Conservation (phyloP, 257 asterid genomes). For the Euphrasia confusa region DNA sequence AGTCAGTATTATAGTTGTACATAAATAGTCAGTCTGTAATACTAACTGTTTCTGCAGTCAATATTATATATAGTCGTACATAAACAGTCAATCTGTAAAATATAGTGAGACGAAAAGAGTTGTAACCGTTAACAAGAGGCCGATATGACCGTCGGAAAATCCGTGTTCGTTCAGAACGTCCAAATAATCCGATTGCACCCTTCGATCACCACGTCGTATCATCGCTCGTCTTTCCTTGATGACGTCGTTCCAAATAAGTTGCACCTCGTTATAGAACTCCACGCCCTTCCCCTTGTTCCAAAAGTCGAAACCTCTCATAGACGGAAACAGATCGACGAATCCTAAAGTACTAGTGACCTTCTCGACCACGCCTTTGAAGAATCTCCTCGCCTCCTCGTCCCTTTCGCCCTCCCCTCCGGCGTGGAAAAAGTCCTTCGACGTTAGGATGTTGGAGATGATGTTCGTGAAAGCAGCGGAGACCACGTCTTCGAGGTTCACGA, state of each 20-base stretch:
- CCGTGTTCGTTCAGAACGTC: too few species aligned
- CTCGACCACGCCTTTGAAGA: not conserved
- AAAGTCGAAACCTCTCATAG: slow-evolving; percentile 13
- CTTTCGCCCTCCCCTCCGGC: not conserved
- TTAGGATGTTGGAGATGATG: not conserved
- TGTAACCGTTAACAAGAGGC: too few species aligned
- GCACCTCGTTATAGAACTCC: not conserved
- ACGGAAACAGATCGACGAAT: slow-evolving; percentile 12
- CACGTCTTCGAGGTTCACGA: slow-evolving; percentile 19
- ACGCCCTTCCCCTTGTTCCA: slow-evolving; percentile 12
- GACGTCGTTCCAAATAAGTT: not conserved
- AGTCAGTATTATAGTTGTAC: too few species aligned
- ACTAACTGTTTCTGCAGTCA: too few species aligned
- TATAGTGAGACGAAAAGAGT: too few species aligned
- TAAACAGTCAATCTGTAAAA: too few species aligned
- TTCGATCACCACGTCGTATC: too few species aligned
- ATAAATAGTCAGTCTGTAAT: too few species aligned
- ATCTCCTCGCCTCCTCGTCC: not conserved
- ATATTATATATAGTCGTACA: too few species aligned
- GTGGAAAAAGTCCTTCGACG: slow-evolving; percentile 5
- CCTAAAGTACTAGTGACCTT: not conserved
- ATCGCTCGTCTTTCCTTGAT: too few species aligned
- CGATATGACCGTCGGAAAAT: too few species aligned
- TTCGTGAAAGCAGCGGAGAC: not conserved
- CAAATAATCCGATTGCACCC: too few species aligned